phyloP scores from a whole-genome alignment of 1,284 basidiomycete species.

The Sphaerobolus stellatus region DNA sequence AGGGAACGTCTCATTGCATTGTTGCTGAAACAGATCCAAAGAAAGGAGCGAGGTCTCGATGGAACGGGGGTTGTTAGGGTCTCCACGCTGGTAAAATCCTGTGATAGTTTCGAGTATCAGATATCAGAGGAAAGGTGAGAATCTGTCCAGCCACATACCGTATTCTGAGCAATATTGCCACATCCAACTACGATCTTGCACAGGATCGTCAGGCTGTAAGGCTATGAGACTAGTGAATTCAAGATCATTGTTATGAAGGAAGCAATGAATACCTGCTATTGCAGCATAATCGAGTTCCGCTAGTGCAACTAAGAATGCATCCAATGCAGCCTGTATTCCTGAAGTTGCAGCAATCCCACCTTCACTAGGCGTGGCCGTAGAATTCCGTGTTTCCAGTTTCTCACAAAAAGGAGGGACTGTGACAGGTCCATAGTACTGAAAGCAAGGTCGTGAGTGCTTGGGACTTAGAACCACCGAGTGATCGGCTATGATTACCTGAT shows the following conservation, averaged over 20 bases:
- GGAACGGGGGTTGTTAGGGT: constrained; percentile 43
- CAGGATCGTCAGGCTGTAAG: too few species aligned
- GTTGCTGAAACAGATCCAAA: constrained; percentile 42
- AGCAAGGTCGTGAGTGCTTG: background rate
- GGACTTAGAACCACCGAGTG: background rate
- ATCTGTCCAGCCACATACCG: constrained; percentile 31
- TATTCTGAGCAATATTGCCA: constrained; percentile 55
- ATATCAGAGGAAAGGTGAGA: background rate
- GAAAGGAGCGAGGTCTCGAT: constrained; percentile 49
- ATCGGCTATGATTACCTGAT: constrained; percentile 37
- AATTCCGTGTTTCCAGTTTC: constrained; percentile 45
- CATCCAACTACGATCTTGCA: constrained; percentile 38
- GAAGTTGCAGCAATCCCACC: constrained; percentile 35
- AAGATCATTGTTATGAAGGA: background rate
- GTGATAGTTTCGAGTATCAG: background rate
- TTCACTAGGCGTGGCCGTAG: constrained; percentile 38
- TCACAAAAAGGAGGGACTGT: constrained; percentile 50
- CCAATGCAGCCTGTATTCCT: constrained; percentile 36
- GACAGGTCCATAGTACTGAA: constrained; percentile 45
- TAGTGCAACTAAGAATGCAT: constrained; percentile 43
- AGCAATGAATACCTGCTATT: constrained; percentile 39
- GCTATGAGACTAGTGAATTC: background rate
- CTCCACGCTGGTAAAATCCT: constrained; percentile 51
- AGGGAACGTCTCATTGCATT: constrained; percentile 41
- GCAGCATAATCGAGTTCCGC: constrained; percentile 47